phyloP scores from a whole-genome alignment of 2,329 filamentous ascomycete genomes.

The Dendrostoma leiphaemia region DNA sequence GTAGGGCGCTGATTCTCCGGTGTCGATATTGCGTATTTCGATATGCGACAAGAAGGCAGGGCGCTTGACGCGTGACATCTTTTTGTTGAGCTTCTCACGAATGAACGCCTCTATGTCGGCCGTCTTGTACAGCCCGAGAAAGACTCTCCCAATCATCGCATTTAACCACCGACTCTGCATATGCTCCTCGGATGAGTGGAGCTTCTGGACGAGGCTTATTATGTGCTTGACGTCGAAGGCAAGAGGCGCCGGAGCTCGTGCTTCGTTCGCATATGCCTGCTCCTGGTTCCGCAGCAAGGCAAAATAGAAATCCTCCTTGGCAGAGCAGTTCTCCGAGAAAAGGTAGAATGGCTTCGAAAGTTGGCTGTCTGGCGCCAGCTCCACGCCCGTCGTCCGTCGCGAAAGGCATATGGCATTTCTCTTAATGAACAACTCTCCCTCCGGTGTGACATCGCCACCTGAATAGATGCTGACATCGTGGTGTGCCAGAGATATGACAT shows the following conservation, averaged over 20 bases:
- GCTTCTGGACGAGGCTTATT: constrained; percentile 81
- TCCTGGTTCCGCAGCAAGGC: constrained; percentile 83
- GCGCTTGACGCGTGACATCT: constrained; percentile 90
- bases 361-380: constrained; percentile 53
- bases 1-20: constrained; percentile 82
- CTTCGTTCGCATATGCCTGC: constrained; percentile 55
- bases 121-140: constrained; percentile 85
- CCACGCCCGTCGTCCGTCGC: constrained; percentile 57
- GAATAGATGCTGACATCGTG: constrained; percentile 84
- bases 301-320: constrained; percentile 98
- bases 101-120: constrained; percentile 76
- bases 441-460: constrained; percentile 73
- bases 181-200: constrained; percentile 91
- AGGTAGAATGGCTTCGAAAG: constrained; percentile 83
- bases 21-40: constrained; percentile 77
- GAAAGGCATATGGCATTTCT: constrained; percentile 82
- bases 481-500: constrained; percentile 90
- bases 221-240: constrained; percentile 83
- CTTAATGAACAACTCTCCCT: constrained; percentile 95
- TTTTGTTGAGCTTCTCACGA: constrained; percentile 86
- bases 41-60: constrained; percentile 87
- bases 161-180: constrained; percentile 92
- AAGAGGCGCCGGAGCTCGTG: constrained; percentile 65
- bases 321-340: constrained; percentile 92
- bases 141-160: constrained; percentile 82